Evolutionary conservation across 2,329 filamentous ascomycete species (phyloP), one percentile per base, ranked within the genome.

Genomic region (Trichoderma koningii): DNA sequence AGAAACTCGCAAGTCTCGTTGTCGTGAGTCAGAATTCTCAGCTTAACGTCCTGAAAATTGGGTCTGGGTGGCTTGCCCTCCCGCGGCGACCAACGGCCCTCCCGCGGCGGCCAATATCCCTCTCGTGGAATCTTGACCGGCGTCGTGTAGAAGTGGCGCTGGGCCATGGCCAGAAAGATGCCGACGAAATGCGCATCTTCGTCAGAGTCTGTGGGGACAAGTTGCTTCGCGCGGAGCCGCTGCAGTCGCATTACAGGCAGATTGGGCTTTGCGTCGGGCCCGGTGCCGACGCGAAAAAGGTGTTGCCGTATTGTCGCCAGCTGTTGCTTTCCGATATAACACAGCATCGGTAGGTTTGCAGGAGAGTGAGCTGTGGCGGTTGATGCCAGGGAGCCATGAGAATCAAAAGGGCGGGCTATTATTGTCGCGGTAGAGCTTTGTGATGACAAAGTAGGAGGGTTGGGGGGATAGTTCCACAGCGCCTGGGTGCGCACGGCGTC

Each of bases 161-260:
- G 85, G 7, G 85, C 85, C 81, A 87, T 83, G 53, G 82, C 81
- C 14, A 87, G 69, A 64, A 87, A 81, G 50, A 81, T 77, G 21
- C 79, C 83, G 5, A 84, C 75, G 42, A 86, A 76, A 64, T 84
- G 81, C 0, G 81, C 76, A 69, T 87, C 85, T 55, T 83, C 80
- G 55, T 86, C 79, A 2, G 72, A 66, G 55, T 86, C 78, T 3
- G 74, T 71, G 0, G 85, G 85, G 3, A 81, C 65, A 4, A 86
- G 74, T 53, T 75, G 74, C 70, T 80, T 83, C 5, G 79, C 77
- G 1, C 83, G 79, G 15, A 83, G 71, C 41, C 74, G 71, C 63
- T 84, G 81, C 10, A 87, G 73, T 5, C 78, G 76, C 51, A 75
- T 70, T 6, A 87, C 82, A 0, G 83, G 80, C 4, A 72, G 73